These are phyloP conservation scores for Backusella australiensis DNA, from an alignment of 192 early-diverging fungal genomes.

Conservation along the genomic window DNA sequence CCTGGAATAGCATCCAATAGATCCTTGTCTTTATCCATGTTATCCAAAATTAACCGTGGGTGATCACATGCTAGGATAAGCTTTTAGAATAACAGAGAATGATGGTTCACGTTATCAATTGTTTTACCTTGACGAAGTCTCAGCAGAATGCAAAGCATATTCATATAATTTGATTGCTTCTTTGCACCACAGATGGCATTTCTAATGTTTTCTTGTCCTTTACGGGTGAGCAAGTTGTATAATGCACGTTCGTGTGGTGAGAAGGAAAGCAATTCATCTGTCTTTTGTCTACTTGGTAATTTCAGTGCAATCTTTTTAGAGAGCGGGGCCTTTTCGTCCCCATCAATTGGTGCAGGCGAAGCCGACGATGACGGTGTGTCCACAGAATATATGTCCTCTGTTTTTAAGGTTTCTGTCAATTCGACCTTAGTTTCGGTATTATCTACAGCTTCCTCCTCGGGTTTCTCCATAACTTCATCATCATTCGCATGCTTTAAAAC, in stretches of 20 bases:
- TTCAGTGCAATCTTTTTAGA: constrained; percentile 44
- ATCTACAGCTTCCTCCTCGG: background rate
- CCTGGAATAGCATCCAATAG: constrained; percentile 3
- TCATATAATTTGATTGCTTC: constrained; percentile 34
- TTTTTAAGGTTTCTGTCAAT: background rate
- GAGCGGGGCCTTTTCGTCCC: background rate
- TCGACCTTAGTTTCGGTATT: background rate
- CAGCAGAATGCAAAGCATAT: constrained; percentile 40
- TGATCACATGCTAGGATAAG: constrained; percentile 30
- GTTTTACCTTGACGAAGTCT: constrained; percentile 37
- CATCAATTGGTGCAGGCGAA: background rate
- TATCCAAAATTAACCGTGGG: constrained; percentile 36
- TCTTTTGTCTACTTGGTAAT: constrained; percentile 53
- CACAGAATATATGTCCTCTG: background rate
- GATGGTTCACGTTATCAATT: background rate
- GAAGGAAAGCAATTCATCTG: constrained; percentile 44
- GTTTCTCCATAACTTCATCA: background rate
- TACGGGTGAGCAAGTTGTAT: constrained; percentile 52
- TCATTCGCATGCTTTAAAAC: constrained; percentile 18
- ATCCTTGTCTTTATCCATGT: constrained; percentile 32
- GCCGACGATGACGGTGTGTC: background rate
- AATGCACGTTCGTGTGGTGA: constrained; percentile 54
- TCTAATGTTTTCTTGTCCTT: constrained; percentile 27
- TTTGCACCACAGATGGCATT: constrained; percentile 16
- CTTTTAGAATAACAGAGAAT: background rate